Evolutionary conservation across 75 land plant species (phyloP), one percentile per base, ranked within the genome.

Genomic region (Gnetum montanum): DNA sequence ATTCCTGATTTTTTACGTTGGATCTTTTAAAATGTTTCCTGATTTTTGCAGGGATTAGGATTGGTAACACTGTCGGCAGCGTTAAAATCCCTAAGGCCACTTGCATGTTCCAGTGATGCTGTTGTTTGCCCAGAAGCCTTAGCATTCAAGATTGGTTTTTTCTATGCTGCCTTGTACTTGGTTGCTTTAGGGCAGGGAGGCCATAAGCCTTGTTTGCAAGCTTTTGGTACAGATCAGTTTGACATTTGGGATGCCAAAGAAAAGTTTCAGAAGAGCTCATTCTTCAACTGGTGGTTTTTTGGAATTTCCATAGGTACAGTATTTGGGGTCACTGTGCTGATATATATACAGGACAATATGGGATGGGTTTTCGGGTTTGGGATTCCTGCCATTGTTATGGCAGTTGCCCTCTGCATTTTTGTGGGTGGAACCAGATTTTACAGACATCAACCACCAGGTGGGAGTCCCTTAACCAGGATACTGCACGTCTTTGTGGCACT

Each of bases 171-270:
- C 2, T 64, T 85, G 1, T 85, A 85, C 48, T 16, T 81, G 12
- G 43, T 81, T 20, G 62, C 85, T 0, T 12, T 85, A 3, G 89
- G 78, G 1, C 69, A 73, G 53, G 90, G 90, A 0, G 81, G 90
- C 6, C 77, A 78, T 71, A 83, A 79, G 57, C 93, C 97, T 7
- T 91, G 88, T 53, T 64, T 81, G 8, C 77, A 82, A 25, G 78
- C 93, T 2, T 91, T 91, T 59, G 94, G 86, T 0, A 89, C 97
- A 0, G 93, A 88, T 40, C 86, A 86, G 44, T 86, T 82, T 56
- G 74, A 86, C 31, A 66, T 67, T 15, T 20, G 43, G 0, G 54
- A 60, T 11, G 58, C 73, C 16, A 37, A 60, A 22, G 83, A 78
- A 57, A 54, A 47, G 23, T 54, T 20, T 27, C 36, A 40, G n/a